Evolutionary conservation across 441 rosid species (phyloP).

Genomic region (Breynia disticha): DNA sequence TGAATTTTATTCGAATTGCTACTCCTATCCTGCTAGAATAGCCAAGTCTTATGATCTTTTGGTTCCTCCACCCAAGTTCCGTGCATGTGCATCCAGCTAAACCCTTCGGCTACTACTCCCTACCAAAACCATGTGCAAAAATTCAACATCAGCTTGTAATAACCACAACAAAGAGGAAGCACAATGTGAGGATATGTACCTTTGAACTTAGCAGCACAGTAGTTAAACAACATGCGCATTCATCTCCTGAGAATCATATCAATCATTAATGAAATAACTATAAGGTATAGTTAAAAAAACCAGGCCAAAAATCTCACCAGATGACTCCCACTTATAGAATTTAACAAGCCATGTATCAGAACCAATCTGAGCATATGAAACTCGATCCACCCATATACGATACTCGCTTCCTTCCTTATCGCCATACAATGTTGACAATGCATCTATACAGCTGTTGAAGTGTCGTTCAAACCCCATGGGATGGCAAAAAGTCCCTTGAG

Average conservation of each 20-base stretch:
- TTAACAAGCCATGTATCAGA: conserved; percentile 56
- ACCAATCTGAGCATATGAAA: conserved; percentile 42
- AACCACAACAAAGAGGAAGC: too few species aligned
- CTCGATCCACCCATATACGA: conserved; percentile 74
- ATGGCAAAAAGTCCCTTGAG: conserved; percentile 34
- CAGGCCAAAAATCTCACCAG: conserved; percentile 33
- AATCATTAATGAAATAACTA: not conserved
- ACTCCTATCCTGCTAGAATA: too few species aligned
- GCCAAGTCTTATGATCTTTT: conserved; percentile 38
- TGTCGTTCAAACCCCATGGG: conserved; percentile 52
- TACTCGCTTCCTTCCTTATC: conserved; percentile 66
- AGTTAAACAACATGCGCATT: conserved; percentile 40
- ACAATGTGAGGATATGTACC: conserved; percentile 25
- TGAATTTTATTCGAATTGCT: too few species aligned
- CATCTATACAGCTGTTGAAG: conserved; percentile 40
- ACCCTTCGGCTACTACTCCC: conserved; percentile 15
- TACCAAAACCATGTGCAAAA: conserved; percentile 18
- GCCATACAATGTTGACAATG: conserved; percentile 43
- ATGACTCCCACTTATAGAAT: conserved; percentile 61
- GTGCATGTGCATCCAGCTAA: conserved; percentile 47
- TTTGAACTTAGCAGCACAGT: conserved; percentile 39
- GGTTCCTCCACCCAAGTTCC: conserved; percentile 55
- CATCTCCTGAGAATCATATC: conserved; percentile 31
- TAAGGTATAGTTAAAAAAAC: not conserved
- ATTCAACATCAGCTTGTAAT: not conserved